Conservation (phyloP, 495 filamentous ascomycete genomes). For the Daldinia caldariorum region DNA sequence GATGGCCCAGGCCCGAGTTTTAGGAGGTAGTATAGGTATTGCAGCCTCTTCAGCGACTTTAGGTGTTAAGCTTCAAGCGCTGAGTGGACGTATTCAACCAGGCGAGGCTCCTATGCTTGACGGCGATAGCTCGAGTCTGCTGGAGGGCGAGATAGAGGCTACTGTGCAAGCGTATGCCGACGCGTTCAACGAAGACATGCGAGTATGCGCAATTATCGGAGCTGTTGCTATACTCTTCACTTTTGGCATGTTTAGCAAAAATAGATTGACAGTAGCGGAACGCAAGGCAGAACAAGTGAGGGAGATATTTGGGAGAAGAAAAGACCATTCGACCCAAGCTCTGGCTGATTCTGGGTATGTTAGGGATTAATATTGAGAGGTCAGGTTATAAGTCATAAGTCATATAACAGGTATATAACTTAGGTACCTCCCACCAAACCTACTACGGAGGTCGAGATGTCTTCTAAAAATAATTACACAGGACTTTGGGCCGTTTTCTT, state of each 20-base stretch:
- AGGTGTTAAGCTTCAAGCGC: slow-evolving; percentile 39
- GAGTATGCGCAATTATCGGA: slow-evolving; percentile 49
- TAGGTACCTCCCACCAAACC: too few relatives aligned
- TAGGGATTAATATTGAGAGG: background rate
- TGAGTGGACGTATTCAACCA: slow-evolving; percentile 34
- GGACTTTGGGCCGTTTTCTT: background rate
- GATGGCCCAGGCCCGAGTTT: slow-evolving; percentile 60
- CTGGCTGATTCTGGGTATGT: background rate
- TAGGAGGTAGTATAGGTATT: slow-evolving; percentile 65
- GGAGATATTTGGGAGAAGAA: slow-evolving; percentile 19
- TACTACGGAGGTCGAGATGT: too few relatives aligned
- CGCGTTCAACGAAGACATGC: slow-evolving; percentile 55
- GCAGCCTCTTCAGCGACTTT: slow-evolving; percentile 60
- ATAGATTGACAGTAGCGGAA: slow-evolving; percentile 41
- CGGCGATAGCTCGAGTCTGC: slow-evolving; percentile 3
- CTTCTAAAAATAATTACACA: background rate
- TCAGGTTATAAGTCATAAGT: too few relatives aligned
- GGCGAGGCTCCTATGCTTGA: slow-evolving; percentile 42
- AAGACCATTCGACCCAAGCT: slow-evolving; percentile 10
- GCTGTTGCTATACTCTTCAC: slow-evolving; percentile 46
- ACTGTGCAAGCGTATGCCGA: slow-evolving; percentile 49
- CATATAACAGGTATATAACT: too few relatives aligned
- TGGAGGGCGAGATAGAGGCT: slow-evolving; percentile 19
- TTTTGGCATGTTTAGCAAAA: slow-evolving; percentile 45
- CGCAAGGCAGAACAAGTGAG: slow-evolving; percentile 32